These are phyloP conservation scores for Colletotrichum paranaense DNA, from an alignment of 2,329 filamentous ascomycete genomes.

Conservation along the genomic window DNA sequence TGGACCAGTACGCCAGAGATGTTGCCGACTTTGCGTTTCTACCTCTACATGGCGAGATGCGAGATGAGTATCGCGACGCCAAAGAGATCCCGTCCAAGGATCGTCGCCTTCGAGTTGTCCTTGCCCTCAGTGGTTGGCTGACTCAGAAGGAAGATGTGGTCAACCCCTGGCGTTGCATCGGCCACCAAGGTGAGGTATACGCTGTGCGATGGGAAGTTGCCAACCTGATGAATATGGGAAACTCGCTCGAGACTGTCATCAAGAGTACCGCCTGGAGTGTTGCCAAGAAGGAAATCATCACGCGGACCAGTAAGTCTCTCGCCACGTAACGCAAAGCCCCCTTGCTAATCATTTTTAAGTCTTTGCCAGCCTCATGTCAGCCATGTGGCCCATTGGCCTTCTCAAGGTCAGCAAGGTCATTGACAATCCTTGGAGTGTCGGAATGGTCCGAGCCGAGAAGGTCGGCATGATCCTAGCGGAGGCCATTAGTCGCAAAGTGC, in stretches of 20 bases:
- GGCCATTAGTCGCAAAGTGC: constrained; percentile 82
- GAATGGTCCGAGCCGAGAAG: constrained; percentile 81
- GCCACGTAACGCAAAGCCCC: background rate
- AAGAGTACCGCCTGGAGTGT: constrained; percentile 84
- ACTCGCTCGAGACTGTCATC: constrained; percentile 80
- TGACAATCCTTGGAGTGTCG: constrained; percentile 84
- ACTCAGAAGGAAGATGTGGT: constrained; percentile 78
- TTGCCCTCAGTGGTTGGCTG: constrained; percentile 87
- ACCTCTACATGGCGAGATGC: constrained; percentile 69
- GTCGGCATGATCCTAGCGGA: constrained; percentile 79
- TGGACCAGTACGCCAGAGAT: constrained; percentile 88
- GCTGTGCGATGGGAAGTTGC: constrained; percentile 86
- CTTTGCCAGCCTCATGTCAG: constrained; percentile 67
- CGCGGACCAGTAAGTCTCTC: constrained; percentile 56
- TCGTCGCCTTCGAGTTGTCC: constrained; percentile 81
- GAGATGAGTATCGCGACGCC: constrained; percentile 58
- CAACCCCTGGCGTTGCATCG: constrained; percentile 82
- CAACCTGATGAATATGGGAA: constrained; percentile 80
- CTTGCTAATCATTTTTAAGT: constrained; percentile 46
- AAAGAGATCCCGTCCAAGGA: constrained; percentile 65
- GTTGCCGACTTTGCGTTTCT: constrained; percentile 91
- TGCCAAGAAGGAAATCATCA: constrained; percentile 65
- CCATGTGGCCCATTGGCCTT: constrained; percentile 71
- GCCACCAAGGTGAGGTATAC: constrained; percentile 80
- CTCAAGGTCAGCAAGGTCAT: constrained; percentile 78